A percentile compares a stretch with the other conserved stretches of the same genome.
These are phyloP conservation scores for Pelargonium nanum DNA, from an alignment of 345 rosid species.

Conservation along the genomic window DNA sequence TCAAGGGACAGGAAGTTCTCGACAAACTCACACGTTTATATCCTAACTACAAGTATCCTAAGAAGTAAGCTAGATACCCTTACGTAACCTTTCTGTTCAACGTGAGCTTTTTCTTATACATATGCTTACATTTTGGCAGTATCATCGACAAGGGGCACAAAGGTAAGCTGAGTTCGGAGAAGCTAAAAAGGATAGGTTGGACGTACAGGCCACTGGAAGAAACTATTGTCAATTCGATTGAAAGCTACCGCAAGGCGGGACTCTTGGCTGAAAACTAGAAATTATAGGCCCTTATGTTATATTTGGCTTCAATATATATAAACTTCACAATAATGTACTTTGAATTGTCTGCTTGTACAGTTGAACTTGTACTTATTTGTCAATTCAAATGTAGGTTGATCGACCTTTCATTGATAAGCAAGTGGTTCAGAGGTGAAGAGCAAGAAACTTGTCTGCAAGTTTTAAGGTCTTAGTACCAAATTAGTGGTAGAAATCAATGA, in stretches of 20 bases:
- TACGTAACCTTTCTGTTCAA: not conserved
- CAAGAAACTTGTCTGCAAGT: too few species aligned
- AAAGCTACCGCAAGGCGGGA: slow-evolving; percentile 37
- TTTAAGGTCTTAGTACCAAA: too few species aligned
- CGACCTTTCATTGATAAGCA: too few species aligned
- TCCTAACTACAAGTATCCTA: slow-evolving; percentile 49
- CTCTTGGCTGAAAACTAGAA: slow-evolving; percentile 16
- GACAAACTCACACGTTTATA: slow-evolving; percentile 40
- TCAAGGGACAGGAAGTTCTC: slow-evolving; percentile 22
- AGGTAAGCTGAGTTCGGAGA: slow-evolving; percentile 24
- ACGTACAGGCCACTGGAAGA: slow-evolving; percentile 42
- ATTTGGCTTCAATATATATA: too few species aligned
- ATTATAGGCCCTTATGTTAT: too few species aligned
- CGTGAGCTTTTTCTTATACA: slow-evolving; percentile 1
- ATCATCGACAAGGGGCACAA: not conserved
- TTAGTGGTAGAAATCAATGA: too few species aligned
- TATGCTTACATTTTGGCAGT: not conserved
- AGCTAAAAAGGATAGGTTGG: slow-evolving; percentile 49
- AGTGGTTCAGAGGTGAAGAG: too few species aligned
- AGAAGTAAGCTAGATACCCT: slow-evolving; percentile 23
- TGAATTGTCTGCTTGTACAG: too few species aligned
- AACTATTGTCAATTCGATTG: slow-evolving; percentile 40
- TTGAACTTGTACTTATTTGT: too few species aligned
- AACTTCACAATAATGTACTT: too few species aligned
- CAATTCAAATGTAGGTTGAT: too few species aligned